These are phyloP conservation scores for Paracoccidioides brasiliensis DNA, from an alignment of 2,329 filamentous ascomycete species.

Conservation along the genomic window DNA sequence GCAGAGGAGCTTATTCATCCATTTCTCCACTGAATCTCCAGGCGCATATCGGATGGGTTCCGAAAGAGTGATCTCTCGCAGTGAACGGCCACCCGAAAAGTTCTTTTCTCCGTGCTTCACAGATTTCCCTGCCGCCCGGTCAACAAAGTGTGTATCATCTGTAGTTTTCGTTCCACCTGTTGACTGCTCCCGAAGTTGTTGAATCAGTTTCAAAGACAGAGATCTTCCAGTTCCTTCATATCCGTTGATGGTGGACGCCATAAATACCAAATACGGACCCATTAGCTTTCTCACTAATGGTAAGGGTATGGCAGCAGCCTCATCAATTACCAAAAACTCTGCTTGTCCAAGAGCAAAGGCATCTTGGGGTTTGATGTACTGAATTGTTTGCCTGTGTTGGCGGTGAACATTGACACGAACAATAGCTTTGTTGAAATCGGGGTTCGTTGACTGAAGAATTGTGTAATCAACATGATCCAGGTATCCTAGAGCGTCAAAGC, in stretches of 20 bases:
- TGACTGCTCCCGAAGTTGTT: constrained; percentile 90
- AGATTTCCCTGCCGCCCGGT: constrained; percentile 64
- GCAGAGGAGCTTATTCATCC: constrained; percentile 88
- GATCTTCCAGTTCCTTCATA: constrained; percentile 96
- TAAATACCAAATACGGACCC: constrained; percentile 94
- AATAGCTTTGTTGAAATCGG: constrained; percentile 97
- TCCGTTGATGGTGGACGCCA: constrained; percentile 98
- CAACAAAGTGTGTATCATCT: constrained; percentile 54
- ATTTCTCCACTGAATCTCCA: constrained; percentile 85
- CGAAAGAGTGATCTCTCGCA: constrained; percentile 82
- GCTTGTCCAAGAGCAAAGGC: constrained; percentile 90
- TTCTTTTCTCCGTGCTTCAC: constrained; percentile 49
- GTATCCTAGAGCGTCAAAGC: constrained; percentile 88
- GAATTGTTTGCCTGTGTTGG: constrained; percentile 91
- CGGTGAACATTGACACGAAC: constrained; percentile 92
- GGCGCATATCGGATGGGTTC: constrained; percentile 92
- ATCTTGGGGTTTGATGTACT: constrained; percentile 96
- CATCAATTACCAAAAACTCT: constrained; percentile 89
- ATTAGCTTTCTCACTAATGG: constrained; percentile 87
- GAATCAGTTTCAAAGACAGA: constrained; percentile 88
- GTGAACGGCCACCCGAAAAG: constrained; percentile 55
- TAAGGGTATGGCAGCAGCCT: constrained; percentile 89
- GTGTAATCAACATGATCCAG: constrained; percentile 94
- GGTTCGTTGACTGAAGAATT: constrained; percentile 95
- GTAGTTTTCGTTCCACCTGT: constrained; percentile 46